Conservation (phyloP, 805 yeast genomes). For the Starmerella gropengiesseri region DNA sequence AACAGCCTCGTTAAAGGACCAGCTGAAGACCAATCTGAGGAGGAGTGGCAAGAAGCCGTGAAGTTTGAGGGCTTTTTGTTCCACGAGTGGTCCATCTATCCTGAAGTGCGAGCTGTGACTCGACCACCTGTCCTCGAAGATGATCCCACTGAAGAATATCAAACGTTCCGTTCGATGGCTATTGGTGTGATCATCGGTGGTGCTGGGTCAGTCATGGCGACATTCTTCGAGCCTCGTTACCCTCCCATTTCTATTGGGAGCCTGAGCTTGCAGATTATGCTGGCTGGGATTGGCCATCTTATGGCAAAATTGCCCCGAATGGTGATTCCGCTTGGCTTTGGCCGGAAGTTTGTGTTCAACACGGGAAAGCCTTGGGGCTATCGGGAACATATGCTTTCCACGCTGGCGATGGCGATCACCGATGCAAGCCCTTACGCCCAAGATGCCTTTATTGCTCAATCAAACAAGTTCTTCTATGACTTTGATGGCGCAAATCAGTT, state of each 20-base stretch:
- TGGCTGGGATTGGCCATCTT: slow-evolving; percentile 47
- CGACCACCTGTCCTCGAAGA: slow-evolving; percentile 44
- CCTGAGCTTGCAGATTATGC: slow-evolving; percentile 46
- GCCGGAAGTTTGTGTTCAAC: not conserved
- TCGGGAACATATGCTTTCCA: slow-evolving; percentile 58
- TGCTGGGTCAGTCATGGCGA: slow-evolving; percentile 37
- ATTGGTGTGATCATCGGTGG: slow-evolving; percentile 41
- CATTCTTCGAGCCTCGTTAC: slow-evolving; percentile 35
- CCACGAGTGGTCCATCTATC: slow-evolving; percentile 42
- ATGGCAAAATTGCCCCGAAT: slow-evolving; percentile 27
- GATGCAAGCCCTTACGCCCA: slow-evolving; percentile 22
- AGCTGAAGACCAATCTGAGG: slow-evolving; percentile 6
- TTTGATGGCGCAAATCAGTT: slow-evolving; percentile 27
- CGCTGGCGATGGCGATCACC: slow-evolving; percentile 30
- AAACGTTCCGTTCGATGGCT: slow-evolving; percentile 43
- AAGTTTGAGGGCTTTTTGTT: slow-evolving; percentile 37
- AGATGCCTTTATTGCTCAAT: slow-evolving; percentile 29
- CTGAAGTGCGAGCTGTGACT: slow-evolving; percentile 48
- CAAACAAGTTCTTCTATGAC: slow-evolving; percentile 29
- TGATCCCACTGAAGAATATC: slow-evolving; percentile 24
- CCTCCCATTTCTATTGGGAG: slow-evolving; percentile 43
- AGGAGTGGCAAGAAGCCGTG: slow-evolving; percentile 17
- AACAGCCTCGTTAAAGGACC: slow-evolving; percentile 21
- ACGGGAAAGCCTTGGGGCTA: slow-evolving; percentile 45
- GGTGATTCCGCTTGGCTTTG: slow-evolving; percentile 8